Evolutionary conservation across 2,329 filamentous ascomycete genomes (phyloP), one percentile per base, ranked within the genome.

Genomic region (Metarhizium rileyi): DNA sequence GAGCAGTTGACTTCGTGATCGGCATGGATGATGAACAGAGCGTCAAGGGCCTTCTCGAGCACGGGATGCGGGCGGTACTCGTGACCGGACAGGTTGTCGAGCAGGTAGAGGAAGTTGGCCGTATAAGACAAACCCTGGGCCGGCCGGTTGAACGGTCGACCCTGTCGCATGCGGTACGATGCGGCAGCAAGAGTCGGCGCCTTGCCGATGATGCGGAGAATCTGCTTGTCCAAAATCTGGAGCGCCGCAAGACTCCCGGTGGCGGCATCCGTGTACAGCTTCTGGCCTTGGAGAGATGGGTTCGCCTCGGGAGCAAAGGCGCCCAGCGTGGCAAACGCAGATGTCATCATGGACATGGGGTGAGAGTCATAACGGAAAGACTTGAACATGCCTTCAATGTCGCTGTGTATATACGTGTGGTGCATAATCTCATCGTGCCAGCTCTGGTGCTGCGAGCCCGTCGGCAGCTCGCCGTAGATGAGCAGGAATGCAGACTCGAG

Each of bases 1-100:
- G 75, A 76, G 57, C 75, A 73, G 55, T 79, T 78, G 60, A 81
- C 75, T 52, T 79, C 78, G 57, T 81, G 77, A 55, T 81, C 78
- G 2, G 75, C 73, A 53, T 78, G 75, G 23, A 81, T 69, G 48
- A 79, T 73, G 56, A 77, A 77, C 3, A 81, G 67, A 5, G 70
- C 68, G 48, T 79, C 74, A 16, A 80, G 63, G n/a, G 70, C 70
- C 54, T 69, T 70, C 45, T 72, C 73, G 7, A 80, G 62, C 4
- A 72, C 68, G 0, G 72, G 69, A 50, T 78, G 71, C 0, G 76
- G 75, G 18, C 61, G 61, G 54, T 72, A 73, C 25, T 72, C 71
- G n/a, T 61, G 57, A 2, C 66, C 67, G 7, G 74, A 74, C 3
- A 77, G 66, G 50, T 77, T 61, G 52, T 78, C 74, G 46, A 78